Evolutionary conservation across 1,284 basidiomycete species (phyloP).

Genomic region (Neotropicomus parvogracilis): DNA sequence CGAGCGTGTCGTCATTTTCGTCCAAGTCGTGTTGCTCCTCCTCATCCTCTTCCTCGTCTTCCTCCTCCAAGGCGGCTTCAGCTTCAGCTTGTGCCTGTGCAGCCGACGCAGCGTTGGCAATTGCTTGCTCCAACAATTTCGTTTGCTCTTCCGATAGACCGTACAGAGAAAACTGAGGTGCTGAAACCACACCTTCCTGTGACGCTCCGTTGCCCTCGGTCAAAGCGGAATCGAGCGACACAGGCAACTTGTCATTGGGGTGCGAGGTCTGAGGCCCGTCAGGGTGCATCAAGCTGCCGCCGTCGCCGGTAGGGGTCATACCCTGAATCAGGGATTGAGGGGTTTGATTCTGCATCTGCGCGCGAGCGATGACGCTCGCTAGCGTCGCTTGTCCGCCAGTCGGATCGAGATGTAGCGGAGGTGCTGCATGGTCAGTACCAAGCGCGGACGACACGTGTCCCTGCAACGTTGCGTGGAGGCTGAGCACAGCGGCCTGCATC

Average conservation of each 20-base stretch:
- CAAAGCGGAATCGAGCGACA: conserved; percentile 18
- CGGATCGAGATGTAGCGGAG: conserved; percentile 38
- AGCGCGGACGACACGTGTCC: conserved; percentile 54
- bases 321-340: conserved; percentile 13
- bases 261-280: conserved; percentile 11
- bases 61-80: conserved; percentile 65
- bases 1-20: conserved; percentile 12
- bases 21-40: conserved; percentile 36
- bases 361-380: conserved; percentile 63
- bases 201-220: conserved; percentile 7
- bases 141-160: conserved; percentile 69
- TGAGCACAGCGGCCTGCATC: conserved; percentile 52
- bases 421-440: conserved; percentile 39
- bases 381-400: conserved; percentile 56
- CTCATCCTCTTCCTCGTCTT: conserved; percentile 47
- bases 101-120: conserved; percentile 63
- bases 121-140: conserved; percentile 61
- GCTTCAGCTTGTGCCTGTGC: conserved; percentile 73
- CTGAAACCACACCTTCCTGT: conserved; percentile 1
- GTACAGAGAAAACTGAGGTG: conserved; percentile 51
- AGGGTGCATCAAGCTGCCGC: conserved; percentile 10
- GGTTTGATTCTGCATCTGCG: conserved; percentile 46
- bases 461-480: conserved; percentile 56
- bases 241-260: conserved; percentile 5
- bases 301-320: conserved; percentile 6